Percentiles rank a stretch among this genome's conserved stretches.
These are phyloP conservation scores for Colletotrichum simmondsii DNA, from an alignment of 2,329 filamentous ascomycete genomes.

Conservation along the genomic window DNA sequence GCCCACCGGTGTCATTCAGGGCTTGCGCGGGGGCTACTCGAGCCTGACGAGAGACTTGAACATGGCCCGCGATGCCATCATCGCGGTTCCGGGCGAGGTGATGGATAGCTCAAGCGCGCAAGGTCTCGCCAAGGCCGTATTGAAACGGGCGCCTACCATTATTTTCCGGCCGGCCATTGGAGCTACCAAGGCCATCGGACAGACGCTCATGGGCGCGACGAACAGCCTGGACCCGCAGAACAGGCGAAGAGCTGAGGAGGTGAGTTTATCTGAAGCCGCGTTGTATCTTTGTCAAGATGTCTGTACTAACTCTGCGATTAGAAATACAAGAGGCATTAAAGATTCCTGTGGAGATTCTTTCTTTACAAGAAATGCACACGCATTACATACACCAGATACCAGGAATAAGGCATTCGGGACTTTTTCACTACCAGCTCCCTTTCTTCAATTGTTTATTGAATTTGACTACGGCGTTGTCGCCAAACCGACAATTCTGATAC, in stretches of 20 bases:
- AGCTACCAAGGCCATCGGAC: constrained; percentile 86
- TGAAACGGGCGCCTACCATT: constrained; percentile 88
- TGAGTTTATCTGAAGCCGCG: constrained; percentile 66
- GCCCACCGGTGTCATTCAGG: constrained; percentile 87
- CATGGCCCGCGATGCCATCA: constrained; percentile 88
- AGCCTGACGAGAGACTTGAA: constrained; percentile 90
- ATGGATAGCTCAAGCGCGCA: constrained; percentile 86
- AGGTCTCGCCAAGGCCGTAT: constrained; percentile 82
- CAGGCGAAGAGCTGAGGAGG: constrained; percentile 85
- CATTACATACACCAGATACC: constrained; percentile 16
- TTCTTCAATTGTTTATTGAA: background rate
- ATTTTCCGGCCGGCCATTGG: constrained; percentile 92
- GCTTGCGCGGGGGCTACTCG: constrained; percentile 83
- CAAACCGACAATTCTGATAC: constrained; percentile 4
- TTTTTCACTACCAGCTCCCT: background rate
- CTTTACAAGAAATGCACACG: background rate
- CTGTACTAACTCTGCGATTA: constrained; percentile 38
- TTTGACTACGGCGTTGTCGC: background rate
- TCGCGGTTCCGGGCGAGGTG: constrained; percentile 91
- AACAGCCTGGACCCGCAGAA: constrained; percentile 91
- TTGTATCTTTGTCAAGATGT: background rate
- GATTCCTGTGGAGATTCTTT: background rate
- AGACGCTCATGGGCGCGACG: constrained; percentile 90
- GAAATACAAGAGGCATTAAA: constrained; percentile 61
- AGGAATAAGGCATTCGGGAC: background rate